A percentile compares a stretch with the other conserved stretches of the same genome.
Conservation (phyloP, 176 grass and related monocot species). For the Zea luxurians region DNA sequence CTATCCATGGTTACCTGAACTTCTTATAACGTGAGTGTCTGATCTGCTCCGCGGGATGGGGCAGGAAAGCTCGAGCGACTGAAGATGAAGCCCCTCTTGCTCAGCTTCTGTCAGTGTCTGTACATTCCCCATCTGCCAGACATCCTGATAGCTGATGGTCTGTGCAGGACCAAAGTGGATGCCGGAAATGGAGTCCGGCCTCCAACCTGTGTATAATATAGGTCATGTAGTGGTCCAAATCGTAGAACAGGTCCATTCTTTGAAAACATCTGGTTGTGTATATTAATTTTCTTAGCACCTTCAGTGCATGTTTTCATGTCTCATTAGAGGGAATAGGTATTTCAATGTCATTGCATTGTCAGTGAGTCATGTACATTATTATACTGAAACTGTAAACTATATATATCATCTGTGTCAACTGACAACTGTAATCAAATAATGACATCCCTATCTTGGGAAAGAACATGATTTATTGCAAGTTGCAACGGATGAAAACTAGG, state of each 20-base stretch:
- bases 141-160: conserved; percentile 57
- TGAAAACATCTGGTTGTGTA: conserved; percentile 48
- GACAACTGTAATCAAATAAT: conserved; percentile 34
- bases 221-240: conserved; percentile 50
- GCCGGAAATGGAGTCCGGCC: conserved; percentile 54
- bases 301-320: conserved; percentile 17
- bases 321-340: conserved; percentile 30
- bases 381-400: conserved; percentile 27
- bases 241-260: conserved; percentile 53
- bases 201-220: conserved; percentile 63
- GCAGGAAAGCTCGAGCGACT: neutral
- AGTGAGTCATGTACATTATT: conserved; percentile 43
- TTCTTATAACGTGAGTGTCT: conserved; percentile 38
- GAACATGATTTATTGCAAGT: conserved; percentile 17
- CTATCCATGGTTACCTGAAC: conserved; percentile 48
- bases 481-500: neutral
- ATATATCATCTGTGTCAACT: conserved; percentile 16
- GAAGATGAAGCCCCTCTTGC: conserved; percentile 36
- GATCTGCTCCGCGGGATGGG: too few relatives aligned
- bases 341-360: neutral
- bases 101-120: conserved; percentile 59
- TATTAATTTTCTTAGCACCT: conserved; percentile 35
- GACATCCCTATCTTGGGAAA: conserved; percentile 24
- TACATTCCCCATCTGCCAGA: conserved; percentile 55
- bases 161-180: conserved; percentile 50